Evolutionary conservation across 805 yeast species (phyloP), one percentile per base, ranked within the genome.

Genomic region (Lachancea dasiensis): DNA sequence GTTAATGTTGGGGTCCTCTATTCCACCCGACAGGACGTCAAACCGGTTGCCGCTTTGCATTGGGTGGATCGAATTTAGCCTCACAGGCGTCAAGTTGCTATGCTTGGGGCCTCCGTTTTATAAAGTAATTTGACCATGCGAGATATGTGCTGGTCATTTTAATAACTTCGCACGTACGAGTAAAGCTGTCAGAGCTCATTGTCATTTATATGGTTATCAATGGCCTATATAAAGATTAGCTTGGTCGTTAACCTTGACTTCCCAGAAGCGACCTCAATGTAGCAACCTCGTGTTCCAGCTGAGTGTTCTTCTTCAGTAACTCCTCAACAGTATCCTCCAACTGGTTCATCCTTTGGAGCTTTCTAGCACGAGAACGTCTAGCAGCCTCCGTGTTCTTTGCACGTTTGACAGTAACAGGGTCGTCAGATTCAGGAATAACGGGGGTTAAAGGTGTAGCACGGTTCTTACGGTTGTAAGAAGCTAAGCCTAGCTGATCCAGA

Each of bases 361-460:
- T 86, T 61, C 95, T 78, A 17, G 96, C 96, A 55, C 97, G 73
- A 19, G 95, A 86, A 57, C 96, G 77, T 63, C 97, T 79, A 6
- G 97, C 97, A 49, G 97, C 97, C 59, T 87, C 95, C 34, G 79
- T 90, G 73, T 92, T 90, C 64, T 90, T 80, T 6, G 97, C 97
- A 60, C 97, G 80, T 68, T 90, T 90, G 52, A 83, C 61, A 31
- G 86, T 75, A 40, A 72, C 73, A n/a, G 81, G 75, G 60, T 87
- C 95, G 34, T 59, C 64, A 18, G 68, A 59, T 31, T 72, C 74
- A 22, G 75, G 70, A 32, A 74, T 73, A 39, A 87, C 71, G 7
- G 95, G 95, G 49, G 71, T 67, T 61, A 86, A 70, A 6, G 95
- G 94, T 42, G 68, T 64, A 20, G 74, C 46, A 52, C 95, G 77